These are phyloP conservation scores for Aspergillus oerlinghausenensis DNA, from an alignment of 2,329 filamentous ascomycete species.

Conservation along the genomic window DNA sequence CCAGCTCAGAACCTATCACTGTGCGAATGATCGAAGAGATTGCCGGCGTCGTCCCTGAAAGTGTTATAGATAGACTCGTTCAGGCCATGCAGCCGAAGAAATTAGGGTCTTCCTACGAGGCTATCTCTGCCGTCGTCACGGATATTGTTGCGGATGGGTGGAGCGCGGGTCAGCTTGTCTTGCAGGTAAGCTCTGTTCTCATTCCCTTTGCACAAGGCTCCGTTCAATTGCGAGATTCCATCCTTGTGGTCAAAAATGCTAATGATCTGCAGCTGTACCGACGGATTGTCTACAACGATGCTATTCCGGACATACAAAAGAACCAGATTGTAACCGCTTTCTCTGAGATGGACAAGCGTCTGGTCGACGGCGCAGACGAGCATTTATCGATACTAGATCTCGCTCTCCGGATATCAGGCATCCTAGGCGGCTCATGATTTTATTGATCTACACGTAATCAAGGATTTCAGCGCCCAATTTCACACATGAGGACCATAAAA, in stretches of 20 bases:
- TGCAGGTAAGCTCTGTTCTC: slow-evolving; percentile 55
- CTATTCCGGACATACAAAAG: slow-evolving; percentile 78
- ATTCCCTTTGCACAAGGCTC: not conserved
- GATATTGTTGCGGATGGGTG: slow-evolving; percentile 94
- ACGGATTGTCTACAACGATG: slow-evolving; percentile 75
- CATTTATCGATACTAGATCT: slow-evolving; percentile 87
- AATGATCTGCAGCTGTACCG: slow-evolving; percentile 55
- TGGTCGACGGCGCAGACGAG: slow-evolving; percentile 93
- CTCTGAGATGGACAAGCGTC: slow-evolving; percentile 87
- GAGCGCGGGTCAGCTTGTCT: slow-evolving; percentile 85
- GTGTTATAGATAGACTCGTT: slow-evolving; percentile 66
- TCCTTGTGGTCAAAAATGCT: slow-evolving; percentile 1
- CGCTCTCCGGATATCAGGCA: slow-evolving; percentile 71
- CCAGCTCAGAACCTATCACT: slow-evolving; percentile 55
- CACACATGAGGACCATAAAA: not conserved
- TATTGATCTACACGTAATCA: slow-evolving; percentile 4
- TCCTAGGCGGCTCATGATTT: slow-evolving; percentile 47
- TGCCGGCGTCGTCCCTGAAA: slow-evolving; percentile 82
- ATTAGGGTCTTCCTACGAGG: slow-evolving; percentile 62
- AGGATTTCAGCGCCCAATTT: not conserved
- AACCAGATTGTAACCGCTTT: slow-evolving; percentile 85
- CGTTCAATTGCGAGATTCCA: not conserved
- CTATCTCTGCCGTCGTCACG: slow-evolving; percentile 73
- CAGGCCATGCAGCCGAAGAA: slow-evolving; percentile 70
- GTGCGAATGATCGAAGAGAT: slow-evolving; percentile 86